Conservation (phyloP, 768 basidiomycete genomes). For the Tylopilus balloui region DNA sequence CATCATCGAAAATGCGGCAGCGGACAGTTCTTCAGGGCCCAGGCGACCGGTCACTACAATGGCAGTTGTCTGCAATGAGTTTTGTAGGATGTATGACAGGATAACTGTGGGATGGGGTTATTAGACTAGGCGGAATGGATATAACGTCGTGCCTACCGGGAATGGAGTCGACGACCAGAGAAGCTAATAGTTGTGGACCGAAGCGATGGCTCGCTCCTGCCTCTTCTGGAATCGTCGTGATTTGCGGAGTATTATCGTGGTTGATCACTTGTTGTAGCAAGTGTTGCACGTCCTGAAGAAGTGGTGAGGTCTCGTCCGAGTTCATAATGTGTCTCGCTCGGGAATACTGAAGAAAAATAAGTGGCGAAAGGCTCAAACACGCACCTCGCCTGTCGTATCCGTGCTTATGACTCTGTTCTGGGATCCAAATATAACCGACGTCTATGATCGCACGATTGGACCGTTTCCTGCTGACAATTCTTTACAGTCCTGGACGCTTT, state of each 20-base stretch:
- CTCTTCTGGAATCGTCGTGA: constrained; percentile 23
- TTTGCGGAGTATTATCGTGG: constrained; percentile 11
- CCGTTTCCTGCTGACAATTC: too few species aligned
- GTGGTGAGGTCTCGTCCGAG: constrained; percentile 30
- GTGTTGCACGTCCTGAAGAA: constrained; percentile 20
- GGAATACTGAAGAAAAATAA: constrained; percentile 10
- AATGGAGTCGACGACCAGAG: constrained; percentile 52
- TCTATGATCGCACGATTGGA: background rate
- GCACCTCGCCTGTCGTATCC: background rate
- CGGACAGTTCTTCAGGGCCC: constrained; percentile 65
- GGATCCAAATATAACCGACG: too few species aligned
- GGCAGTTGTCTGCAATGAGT: constrained; percentile 65
- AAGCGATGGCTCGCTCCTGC: constrained; percentile 23
- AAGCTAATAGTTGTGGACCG: constrained; percentile 37
- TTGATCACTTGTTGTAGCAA: constrained; percentile 5
- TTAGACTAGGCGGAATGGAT: background rate
- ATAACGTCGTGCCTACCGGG: constrained; percentile 41
- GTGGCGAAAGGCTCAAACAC: background rate
- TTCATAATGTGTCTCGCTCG: constrained; percentile 12
- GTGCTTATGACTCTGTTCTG: constrained; percentile 24
- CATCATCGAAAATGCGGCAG: constrained; percentile 72
- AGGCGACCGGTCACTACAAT: constrained; percentile 62
- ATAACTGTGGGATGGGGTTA: constrained; percentile 43
- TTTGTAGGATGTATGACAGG: constrained; percentile 66
- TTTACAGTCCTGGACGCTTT: constrained; percentile 4